phyloP scores from a whole-genome alignment of 176 grass and related monocot species.

The Dactylis glomerata region DNA sequence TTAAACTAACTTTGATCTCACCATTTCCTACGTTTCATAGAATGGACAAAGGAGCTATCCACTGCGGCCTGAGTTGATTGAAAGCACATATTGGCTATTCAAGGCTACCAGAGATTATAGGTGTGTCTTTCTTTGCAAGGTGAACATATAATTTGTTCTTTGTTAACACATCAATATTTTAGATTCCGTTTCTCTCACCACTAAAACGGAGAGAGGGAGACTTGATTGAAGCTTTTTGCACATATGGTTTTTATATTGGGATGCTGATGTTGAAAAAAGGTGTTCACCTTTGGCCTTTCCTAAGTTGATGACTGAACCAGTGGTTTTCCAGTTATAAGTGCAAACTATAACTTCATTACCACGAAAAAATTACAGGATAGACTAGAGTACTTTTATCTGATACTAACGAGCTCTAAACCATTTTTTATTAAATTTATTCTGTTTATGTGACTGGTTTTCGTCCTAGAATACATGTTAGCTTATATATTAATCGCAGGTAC shows the following conservation, averaged over 20 bases:
- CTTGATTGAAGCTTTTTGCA: not conserved
- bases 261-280: not conserved
- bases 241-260: not conserved
- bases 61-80: conserved; percentile 85
- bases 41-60: conserved; percentile 96
- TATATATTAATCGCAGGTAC: conserved; percentile 51
- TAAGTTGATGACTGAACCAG: not conserved
- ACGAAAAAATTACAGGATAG: not conserved
- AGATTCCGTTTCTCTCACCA: not conserved
- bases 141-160: conserved; percentile 30
- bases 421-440: not conserved
- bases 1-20: conserved; percentile 7
- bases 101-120: conserved; percentile 97
- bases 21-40: conserved; percentile 31
- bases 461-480: conserved; percentile 4
- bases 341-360: not conserved
- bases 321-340: not conserved
- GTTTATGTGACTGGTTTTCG: not conserved
- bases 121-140: conserved; percentile 56
- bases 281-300: not conserved
- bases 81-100: conserved; percentile 97
- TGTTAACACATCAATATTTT: not conserved
- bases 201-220: not conserved
- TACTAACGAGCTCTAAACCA: not conserved
- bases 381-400: conserved; percentile 1